phyloP scores from a whole-genome alignment of 2,329 filamentous ascomycete species.

The Xylariales sp. region DNA sequence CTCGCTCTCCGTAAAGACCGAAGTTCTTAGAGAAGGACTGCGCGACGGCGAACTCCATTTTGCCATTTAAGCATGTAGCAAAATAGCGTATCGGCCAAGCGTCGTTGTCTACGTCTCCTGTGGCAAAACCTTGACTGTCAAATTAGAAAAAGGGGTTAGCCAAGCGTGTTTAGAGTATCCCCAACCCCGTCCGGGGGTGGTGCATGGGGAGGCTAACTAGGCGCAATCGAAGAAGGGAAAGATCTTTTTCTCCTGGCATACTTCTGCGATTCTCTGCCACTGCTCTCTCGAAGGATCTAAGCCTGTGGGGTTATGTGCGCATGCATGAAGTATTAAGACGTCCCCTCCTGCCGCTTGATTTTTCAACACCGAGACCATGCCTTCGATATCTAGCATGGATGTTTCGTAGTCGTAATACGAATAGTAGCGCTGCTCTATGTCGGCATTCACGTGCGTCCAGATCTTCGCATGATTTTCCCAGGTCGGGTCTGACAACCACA shows the following conservation, averaged over 20 bases:
- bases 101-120: constrained; percentile 51
- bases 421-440: constrained; percentile 43
- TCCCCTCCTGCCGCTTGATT: constrained; percentile 45
- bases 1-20: constrained; percentile 53
- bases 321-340: constrained; percentile 53
- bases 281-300: constrained; percentile 51
- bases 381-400: constrained; percentile 48
- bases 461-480: constrained; percentile 51
- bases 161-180: neutral
- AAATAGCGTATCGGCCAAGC: constrained; percentile 52
- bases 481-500: constrained; percentile 51
- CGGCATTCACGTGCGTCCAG: constrained; percentile 44
- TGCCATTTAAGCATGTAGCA: constrained; percentile 9
- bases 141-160: neutral
- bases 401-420: constrained; percentile 49
- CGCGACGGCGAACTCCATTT: constrained; percentile 46
- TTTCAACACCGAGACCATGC: constrained; percentile 45
- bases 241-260: constrained; percentile 47
- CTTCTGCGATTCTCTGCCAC: constrained; percentile 50
- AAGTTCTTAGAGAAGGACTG: constrained; percentile 55
- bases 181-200: neutral
- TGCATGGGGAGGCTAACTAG: constrained; percentile 42
- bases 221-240: constrained; percentile 54
- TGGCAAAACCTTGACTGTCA: constrained; percentile 52
- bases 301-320: constrained; percentile 55